Evolutionary conservation across 192 early-diverging fungal species (phyloP).

Genomic region (Coemansia sp.): DNA sequence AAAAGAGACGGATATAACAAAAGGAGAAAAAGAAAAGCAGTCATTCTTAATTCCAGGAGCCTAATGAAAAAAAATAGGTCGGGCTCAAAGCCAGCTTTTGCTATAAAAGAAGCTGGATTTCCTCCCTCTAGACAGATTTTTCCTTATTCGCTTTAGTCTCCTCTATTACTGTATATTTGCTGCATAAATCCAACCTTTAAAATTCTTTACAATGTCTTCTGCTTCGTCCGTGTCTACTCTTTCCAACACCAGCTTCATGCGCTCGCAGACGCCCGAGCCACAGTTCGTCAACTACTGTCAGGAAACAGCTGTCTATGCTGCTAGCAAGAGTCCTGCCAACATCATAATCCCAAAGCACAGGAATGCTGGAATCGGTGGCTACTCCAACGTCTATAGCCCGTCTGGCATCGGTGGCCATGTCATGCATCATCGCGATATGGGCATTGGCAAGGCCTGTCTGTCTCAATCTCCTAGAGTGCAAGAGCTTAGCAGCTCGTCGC

Average conservation of each 20-base stretch:
- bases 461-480: neutral
- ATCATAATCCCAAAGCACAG: conserved; percentile 16
- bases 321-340: neutral
- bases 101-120: too few species aligned
- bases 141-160: too few species aligned
- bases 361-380: conserved; percentile 24
- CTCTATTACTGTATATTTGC: too few species aligned
- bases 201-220: conserved; percentile 1
- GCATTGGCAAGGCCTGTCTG: conserved; percentile 34
- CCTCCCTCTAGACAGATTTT: too few species aligned
- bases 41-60: too few species aligned
- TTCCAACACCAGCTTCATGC: neutral
- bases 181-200: too few species aligned
- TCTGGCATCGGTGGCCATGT: conserved; percentile 28
- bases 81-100: too few species aligned
- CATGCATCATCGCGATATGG: conserved; percentile 14
- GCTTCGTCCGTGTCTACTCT: neutral
- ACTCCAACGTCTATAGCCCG: conserved; percentile 4
- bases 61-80: too few species aligned
- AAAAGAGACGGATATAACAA: too few species aligned
- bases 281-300: neutral
- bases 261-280: neutral
- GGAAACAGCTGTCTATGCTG: neutral
- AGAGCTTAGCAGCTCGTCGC: neutral
- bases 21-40: too few species aligned